These are phyloP conservation scores for Sclerotinia glacialis DNA, from an alignment of 2,329 filamentous ascomycete genomes.

Conservation along the genomic window DNA sequence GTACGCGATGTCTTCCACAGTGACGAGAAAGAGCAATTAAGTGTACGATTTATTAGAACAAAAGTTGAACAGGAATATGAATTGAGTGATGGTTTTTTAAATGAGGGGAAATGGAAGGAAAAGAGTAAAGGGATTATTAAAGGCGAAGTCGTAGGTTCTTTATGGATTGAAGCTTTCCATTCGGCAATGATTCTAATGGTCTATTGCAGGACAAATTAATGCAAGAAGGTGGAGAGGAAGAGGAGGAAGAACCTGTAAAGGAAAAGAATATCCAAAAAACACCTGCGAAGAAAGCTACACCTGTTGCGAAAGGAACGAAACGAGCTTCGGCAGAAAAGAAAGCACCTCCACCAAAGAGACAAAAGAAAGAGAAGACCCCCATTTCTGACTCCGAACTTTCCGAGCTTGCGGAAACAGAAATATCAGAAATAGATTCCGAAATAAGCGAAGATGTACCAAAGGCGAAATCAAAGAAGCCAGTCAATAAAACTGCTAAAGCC, in stretches of 20 bases:
- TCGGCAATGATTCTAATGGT: not conserved
- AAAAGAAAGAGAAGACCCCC: slow-evolving; percentile 36
- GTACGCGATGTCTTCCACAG: slow-evolving; percentile 21
- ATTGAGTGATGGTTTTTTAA: slow-evolving; percentile 53
- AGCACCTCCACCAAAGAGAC: slow-evolving; percentile 36
- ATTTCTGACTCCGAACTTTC: slow-evolving; percentile 20
- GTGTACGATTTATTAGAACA: slow-evolving; percentile 57
- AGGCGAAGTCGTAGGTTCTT: slow-evolving; percentile 48
- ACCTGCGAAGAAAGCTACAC: slow-evolving; percentile 7
- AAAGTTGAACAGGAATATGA: slow-evolving; percentile 49
- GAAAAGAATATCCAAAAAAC: slow-evolving; percentile 8
- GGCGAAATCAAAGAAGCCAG: slow-evolving; percentile 15
- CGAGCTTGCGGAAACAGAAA: slow-evolving; percentile 8
- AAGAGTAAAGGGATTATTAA: slow-evolving; percentile 59
- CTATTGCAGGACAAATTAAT: slow-evolving; percentile 20
- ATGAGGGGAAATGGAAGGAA: slow-evolving; percentile 52
- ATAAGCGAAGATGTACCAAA: slow-evolving; percentile 26
- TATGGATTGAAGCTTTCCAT: not conserved
- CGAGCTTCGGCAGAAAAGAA: slow-evolving; percentile 45
- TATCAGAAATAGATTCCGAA: slow-evolving; percentile 24
- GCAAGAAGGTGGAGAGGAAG: slow-evolving; percentile 25
- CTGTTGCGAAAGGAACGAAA: slow-evolving; percentile 44
- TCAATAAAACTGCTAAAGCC: not conserved
- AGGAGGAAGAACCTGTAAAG: slow-evolving; percentile 46
- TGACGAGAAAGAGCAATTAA: slow-evolving; percentile 44